Evolutionary conservation across 2,329 filamentous ascomycete species (phyloP).

Genomic region (Phaeosphaeriaceae sp.): DNA sequence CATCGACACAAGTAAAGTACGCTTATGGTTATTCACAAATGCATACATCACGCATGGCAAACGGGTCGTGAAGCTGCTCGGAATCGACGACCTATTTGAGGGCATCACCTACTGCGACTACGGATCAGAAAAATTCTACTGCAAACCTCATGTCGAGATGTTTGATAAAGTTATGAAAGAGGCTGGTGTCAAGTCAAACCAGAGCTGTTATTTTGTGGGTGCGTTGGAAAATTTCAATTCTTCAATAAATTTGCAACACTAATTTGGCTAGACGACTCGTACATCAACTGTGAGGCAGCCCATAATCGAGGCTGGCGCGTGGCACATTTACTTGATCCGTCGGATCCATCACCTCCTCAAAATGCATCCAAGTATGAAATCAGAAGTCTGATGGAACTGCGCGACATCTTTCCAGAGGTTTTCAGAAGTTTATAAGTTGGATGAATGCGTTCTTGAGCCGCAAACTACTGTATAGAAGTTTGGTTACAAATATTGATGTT

Average conservation of each 20-base stretch:
- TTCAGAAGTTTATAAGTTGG: conserved; percentile 66
- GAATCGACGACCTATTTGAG: conserved; percentile 88
- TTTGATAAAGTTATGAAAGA: conserved; percentile 88
- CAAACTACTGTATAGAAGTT: conserved; percentile 5
- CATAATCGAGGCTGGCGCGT: conserved; percentile 84
- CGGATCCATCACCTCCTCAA: conserved; percentile 65
- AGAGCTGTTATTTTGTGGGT: conserved; percentile 94
- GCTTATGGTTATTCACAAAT: conserved; percentile 94
- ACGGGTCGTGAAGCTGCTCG: conserved; percentile 79
- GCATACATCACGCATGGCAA: conserved; percentile 89
- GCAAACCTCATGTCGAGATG: conserved; percentile 85
- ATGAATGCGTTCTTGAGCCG: background rate
- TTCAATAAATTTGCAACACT: conserved; percentile 9
- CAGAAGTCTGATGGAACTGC: conserved; percentile 75
- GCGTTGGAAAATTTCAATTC: conserved; percentile 45
- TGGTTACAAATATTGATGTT: background rate
- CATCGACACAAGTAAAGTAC: conserved; percentile 83
- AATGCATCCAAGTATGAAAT: conserved; percentile 79
- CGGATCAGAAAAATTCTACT: conserved; percentile 71
- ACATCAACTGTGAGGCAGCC: conserved; percentile 78
- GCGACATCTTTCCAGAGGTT: conserved; percentile 78
- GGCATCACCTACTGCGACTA: conserved; percentile 97
- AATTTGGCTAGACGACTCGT: conserved; percentile 76
- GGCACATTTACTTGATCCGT: conserved; percentile 83
- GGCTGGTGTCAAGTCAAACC: conserved; percentile 70